Percentiles rank a stretch among this genome's conserved stretches.
phyloP scores from a whole-genome alignment of 1,284 basidiomycete genomes.

The Ustilago sp. region DNA sequence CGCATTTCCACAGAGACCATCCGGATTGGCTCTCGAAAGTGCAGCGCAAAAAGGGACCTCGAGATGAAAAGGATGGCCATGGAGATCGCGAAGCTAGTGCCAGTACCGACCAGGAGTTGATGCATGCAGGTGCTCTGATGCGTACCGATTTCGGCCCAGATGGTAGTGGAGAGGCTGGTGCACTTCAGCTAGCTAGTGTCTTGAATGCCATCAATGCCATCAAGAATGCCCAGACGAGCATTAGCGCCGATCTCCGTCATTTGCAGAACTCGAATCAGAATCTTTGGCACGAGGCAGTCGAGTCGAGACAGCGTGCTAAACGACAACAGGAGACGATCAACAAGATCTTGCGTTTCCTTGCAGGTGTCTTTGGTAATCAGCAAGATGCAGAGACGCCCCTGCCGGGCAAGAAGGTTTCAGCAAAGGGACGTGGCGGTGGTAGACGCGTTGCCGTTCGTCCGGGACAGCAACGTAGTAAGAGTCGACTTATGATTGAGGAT shows the following conservation, averaged over 20 bases:
- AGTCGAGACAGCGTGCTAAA: conserved; percentile 82
- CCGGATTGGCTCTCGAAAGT: conserved; percentile 91
- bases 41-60: conserved; percentile 75
- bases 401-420: conserved; percentile 35
- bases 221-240: conserved; percentile 88
- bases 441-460: conserved; percentile 64
- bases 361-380: conserved; percentile 85
- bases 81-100: conserved; percentile 25
- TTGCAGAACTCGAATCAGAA: conserved; percentile 88
- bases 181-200: conserved; percentile 71
- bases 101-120: conserved; percentile 39
- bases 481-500: conserved; percentile 51
- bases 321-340: conserved; percentile 98
- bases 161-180: conserved; percentile 21
- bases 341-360: conserved; percentile 91
- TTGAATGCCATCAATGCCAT: conserved; percentile 87
- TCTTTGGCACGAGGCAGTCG: conserved; percentile 90
- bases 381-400: conserved; percentile 55
- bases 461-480: conserved; percentile 41
- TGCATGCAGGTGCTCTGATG: conserved; percentile 51
- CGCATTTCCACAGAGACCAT: conserved; percentile 87
- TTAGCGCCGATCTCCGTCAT: conserved; percentile 87
- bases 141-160: conserved; percentile 46
- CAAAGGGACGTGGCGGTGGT: conserved; percentile 35
- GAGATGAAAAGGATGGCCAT: conserved; percentile 53